Base-by-base conservation (phyloP, 192 early-diverging fungal genomes). In the Gaertneriomyces sp. region DNA sequence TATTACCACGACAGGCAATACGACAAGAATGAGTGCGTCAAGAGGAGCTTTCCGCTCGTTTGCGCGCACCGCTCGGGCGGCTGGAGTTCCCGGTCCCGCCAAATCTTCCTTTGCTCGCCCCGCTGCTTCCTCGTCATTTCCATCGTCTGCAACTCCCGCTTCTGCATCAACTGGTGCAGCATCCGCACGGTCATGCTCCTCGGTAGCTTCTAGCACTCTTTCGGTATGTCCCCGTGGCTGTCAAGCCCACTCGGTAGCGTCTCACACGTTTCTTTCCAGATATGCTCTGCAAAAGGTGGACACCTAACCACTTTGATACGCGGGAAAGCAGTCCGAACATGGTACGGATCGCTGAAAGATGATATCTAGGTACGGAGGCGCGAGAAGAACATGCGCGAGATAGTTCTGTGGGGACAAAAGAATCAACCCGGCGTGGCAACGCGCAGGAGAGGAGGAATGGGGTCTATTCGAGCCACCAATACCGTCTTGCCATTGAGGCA, bases 261-360 rank as follows among this genome's bases (percentile, higher is more conserved):
- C 47, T 49, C 17, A 12, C 47, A n/a, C 47, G 11, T 49, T 17
- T 49, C 17, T 0, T 49, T 49, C 16, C 38, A 56, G 54, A 4
- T 33, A 56, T 56, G 54, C 16, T 25, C 14, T 4, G 12, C 54
- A 25, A 38, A 14, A 6, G 54, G 20, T 33, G 44, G 53, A 9
- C 64, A 57, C 45, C 45, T 66, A 43, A 46, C 43, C n/a, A 45
- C 64, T 6, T 41, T 66, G 64, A 66, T 66, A 19, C 38, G 54
- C 20, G 64, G 53, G 16, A 52, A 54, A 39, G 64, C 64, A 38
- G 64, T 56, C 17, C 46, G 53, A 38, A 66, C 64, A 66, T 66
- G 64, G 64, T 66, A 66, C 64, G 64, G 64, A 45, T 66, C 64
- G 42, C 54, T 66, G 52, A 66, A 66, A 46, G 64, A 66, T 66